Percentiles rank a stretch among this genome's conserved stretches.
Conservation (phyloP, 148 eudicot species). For the Vaccinium corymbosum region DNA sequence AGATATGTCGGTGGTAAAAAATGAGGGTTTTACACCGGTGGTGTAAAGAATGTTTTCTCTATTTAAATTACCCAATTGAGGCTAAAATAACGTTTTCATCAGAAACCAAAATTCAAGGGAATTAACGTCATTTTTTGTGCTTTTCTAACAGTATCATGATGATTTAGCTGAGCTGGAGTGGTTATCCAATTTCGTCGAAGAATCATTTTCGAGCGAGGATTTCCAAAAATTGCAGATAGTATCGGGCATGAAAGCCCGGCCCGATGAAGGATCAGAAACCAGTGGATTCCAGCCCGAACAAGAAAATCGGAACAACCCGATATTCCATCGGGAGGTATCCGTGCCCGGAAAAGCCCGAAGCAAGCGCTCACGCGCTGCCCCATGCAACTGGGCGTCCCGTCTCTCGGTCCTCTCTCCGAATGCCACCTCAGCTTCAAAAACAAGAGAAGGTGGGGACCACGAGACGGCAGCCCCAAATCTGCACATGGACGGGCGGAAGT, state of each 20-base stretch:
- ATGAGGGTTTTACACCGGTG: no score
- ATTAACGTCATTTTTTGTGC: neutral
- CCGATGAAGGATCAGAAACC: constrained; percentile 20
- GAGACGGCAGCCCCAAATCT: constrained; percentile 4
- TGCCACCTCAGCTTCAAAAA: constrained; percentile 21
- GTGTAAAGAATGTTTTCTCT: no score
- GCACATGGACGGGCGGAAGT: constrained; percentile 38
- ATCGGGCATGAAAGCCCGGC: constrained; percentile 47
- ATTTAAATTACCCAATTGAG: neutral
- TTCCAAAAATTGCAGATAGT: constrained; percentile 62
- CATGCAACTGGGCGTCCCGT: constrained; percentile 80
- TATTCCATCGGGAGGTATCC: constrained; percentile 43
- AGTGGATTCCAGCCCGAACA: constrained; percentile 28
- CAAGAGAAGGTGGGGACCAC: neutral
- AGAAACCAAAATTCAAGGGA: neutral
- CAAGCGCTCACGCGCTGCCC: constrained; percentile 81
- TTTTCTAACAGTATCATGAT: constrained; percentile 34
- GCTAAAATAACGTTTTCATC: no score
- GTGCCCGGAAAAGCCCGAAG: constrained; percentile 89
- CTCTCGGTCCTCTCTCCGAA: constrained; percentile 41
- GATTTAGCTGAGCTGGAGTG: constrained; percentile 93
- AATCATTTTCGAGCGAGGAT: constrained; percentile 82
- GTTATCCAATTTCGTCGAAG: constrained; percentile 88
- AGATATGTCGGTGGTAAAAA: no score
- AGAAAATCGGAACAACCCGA: constrained; percentile 28